Conservation (phyloP, 2,329 filamentous ascomycete species). For the Penicillium sp. region DNA sequence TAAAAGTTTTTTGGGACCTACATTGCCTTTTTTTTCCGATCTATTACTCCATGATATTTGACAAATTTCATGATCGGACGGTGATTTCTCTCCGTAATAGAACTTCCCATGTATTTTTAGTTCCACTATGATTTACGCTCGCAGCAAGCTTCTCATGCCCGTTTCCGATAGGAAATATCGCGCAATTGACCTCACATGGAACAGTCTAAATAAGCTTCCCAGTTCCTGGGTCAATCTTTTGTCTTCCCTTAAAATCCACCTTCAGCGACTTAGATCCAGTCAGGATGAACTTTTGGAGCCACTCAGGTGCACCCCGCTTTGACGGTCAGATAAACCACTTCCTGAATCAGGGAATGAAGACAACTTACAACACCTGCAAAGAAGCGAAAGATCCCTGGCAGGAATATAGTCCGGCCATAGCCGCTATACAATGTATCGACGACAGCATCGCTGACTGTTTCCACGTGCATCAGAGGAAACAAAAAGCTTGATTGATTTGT, state of each 20-base stretch:
- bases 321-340: not conserved
- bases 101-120: no score
- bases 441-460: conserved; percentile 26
- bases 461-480: conserved; percentile 25
- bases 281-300: conserved; percentile 19
- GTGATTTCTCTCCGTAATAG: not conserved
- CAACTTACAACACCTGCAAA: conserved; percentile 25
- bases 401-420: conserved; percentile 16
- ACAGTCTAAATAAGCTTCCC: conserved; percentile 15
- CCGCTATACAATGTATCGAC: conserved; percentile 23
- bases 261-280: conserved; percentile 15
- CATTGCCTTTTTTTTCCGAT: not conserved
- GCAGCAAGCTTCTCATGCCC: no score
- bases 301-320: conserved; percentile 20
- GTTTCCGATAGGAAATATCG: no score
- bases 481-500: conserved; percentile 26
- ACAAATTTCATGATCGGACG: not conserved
- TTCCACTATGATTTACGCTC: no score
- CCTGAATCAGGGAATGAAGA: not conserved
- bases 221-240: conserved; percentile 20
- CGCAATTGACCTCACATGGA: no score
- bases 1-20: not conserved
- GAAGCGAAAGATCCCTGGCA: conserved; percentile 21
- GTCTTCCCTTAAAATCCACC: conserved; percentile 23
- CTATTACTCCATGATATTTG: not conserved